Evolutionary conservation across 306 rosid genomes (phyloP).

Genomic region (Vigna reflexopilosa): DNA sequence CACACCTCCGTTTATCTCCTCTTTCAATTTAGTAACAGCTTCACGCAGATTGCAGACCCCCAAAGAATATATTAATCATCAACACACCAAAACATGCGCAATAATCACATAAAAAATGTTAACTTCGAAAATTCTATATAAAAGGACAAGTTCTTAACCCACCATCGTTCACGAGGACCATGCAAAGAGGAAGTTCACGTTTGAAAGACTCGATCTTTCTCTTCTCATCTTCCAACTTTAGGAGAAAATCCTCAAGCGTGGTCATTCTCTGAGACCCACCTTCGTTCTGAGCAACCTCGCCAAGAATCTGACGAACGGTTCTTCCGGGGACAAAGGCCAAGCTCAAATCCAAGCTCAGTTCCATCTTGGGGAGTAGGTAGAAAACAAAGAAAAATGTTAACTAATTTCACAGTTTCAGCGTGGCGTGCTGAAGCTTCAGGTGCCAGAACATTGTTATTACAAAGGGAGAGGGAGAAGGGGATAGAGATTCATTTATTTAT

Average conservation of each 20-base stretch:
- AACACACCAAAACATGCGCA: background rate
- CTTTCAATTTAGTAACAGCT: slow-evolving; percentile 70
- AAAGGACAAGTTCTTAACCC: slow-evolving; percentile 24
- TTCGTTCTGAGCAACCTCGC: slow-evolving; percentile 42
- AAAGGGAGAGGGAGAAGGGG: slow-evolving; percentile 34
- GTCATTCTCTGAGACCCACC: slow-evolving; percentile 49
- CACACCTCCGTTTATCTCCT: slow-evolving; percentile 45
- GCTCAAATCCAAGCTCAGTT: slow-evolving; percentile 62
- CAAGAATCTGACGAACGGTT: slow-evolving; percentile 54
- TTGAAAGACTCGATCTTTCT: slow-evolving; percentile 75
- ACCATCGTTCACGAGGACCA: slow-evolving; percentile 72
- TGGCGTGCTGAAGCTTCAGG: background rate
- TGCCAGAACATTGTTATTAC: background rate
- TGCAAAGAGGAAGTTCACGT: slow-evolving; percentile 83
- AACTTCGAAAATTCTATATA: background rate
- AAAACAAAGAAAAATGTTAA: background rate
- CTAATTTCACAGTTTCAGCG: background rate
- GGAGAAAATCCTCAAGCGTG: slow-evolving; percentile 54
- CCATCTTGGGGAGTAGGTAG: slow-evolving; percentile 47
- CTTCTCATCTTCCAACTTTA: slow-evolving; percentile 74
- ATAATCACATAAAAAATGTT: background rate
- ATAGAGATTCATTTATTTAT: slow-evolving; percentile 43
- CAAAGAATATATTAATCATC: slow-evolving; percentile 12
- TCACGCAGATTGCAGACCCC: slow-evolving; percentile 13
- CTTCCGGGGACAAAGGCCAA: slow-evolving; percentile 52